Percentiles rank a stretch among this genome's conserved stretches.
These are phyloP conservation scores for Plasmodium adleri DNA, from an alignment of 169 alveolate genomes.

Conservation along the genomic window DNA sequence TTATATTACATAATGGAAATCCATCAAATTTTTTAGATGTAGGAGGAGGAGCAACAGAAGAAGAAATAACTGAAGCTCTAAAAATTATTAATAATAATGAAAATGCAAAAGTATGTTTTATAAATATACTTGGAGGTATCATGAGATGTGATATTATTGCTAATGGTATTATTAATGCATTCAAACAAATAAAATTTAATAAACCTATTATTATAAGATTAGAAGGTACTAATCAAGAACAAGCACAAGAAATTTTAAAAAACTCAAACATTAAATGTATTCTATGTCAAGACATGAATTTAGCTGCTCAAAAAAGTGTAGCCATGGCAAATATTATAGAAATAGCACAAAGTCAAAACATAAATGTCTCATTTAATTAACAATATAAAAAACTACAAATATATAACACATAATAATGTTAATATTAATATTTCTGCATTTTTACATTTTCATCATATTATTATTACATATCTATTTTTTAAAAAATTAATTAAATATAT, in stretches of 20 bases:
- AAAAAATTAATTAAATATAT: no score
- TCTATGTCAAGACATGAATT: constrained; percentile 90
- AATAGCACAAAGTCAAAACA: constrained; percentile 7
- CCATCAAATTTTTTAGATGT: constrained; percentile 98
- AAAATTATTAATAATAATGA: constrained; percentile 89
- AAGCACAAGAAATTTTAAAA: constrained; percentile 90
- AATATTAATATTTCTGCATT: no score
- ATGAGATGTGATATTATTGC: constrained; percentile 95
- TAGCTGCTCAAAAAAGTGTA: constrained; percentile 94
- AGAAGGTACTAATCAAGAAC: constrained; percentile 95
- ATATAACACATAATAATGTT: no score
- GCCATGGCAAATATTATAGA: constrained; percentile 83
- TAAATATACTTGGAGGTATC: constrained; percentile 98
- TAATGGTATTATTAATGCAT: constrained; percentile 91
- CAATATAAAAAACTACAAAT: no score
- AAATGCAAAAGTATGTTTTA: constrained; percentile 92
- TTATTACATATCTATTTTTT: no score
- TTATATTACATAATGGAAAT: constrained; percentile 91
- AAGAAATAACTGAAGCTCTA: constrained; percentile 93
- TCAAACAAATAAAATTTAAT: constrained; percentile 82
- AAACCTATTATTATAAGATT: constrained; percentile 94
- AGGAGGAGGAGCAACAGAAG: constrained; percentile 96
- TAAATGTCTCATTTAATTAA: constrained; percentile 16
- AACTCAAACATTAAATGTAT: constrained; percentile 88
- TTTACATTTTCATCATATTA: no score